Evolutionary conservation across 2,329 filamentous ascomycete species (phyloP).

Genomic region (Nemania serpens): DNA sequence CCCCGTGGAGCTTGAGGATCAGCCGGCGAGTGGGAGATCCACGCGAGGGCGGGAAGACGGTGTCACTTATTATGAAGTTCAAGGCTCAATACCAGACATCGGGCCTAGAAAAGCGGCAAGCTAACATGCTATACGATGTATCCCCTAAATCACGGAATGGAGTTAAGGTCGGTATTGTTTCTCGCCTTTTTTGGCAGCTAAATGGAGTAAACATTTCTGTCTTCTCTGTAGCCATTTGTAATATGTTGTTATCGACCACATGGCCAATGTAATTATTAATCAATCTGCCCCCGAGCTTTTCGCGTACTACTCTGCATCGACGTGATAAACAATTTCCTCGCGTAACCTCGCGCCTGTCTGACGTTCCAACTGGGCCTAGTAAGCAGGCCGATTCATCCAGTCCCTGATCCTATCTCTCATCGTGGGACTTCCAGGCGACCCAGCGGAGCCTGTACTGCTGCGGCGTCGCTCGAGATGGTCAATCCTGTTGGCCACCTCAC

Average conservation of each 20-base stretch:
- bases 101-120: background rate
- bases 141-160: too few species aligned
- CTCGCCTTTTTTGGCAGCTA: too few species aligned
- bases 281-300: too few species aligned
- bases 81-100: conserved; percentile 11
- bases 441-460: conserved; percentile 32
- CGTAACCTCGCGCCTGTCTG: background rate
- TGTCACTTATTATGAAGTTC: conserved; percentile 18
- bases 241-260: too few species aligned
- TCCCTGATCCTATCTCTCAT: conserved; percentile 38
- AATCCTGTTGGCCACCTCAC: conserved; percentile 35
- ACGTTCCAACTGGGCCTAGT: conserved; percentile 18
- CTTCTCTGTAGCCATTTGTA: too few species aligned
- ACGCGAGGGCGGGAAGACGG: background rate
- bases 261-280: too few species aligned
- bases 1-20: conserved; percentile 21
- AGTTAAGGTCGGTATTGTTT: too few species aligned
- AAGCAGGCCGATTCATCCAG: conserved; percentile 40
- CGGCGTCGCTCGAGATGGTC: conserved; percentile 38
- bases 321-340: too few species aligned
- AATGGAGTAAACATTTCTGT: too few species aligned
- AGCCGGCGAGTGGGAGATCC: background rate
- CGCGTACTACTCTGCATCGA: background rate
- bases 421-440: conserved; percentile 16
- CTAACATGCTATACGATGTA: background rate